Conservation (phyloP, 1,284 basidiomycete genomes). For the Entoloma clypeatum region DNA sequence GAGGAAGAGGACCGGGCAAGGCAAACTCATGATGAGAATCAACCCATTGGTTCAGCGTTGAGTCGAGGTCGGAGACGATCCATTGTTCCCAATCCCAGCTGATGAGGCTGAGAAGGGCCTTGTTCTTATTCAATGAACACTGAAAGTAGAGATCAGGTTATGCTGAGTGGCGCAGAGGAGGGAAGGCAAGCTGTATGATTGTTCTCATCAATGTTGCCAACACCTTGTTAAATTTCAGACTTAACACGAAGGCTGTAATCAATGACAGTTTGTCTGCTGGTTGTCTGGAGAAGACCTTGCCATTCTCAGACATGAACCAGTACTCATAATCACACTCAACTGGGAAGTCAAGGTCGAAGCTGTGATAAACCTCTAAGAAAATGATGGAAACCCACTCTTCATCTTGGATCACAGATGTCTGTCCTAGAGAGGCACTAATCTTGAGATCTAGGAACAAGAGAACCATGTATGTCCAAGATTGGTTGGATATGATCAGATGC, state of each 20-base stretch:
- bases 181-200: slow-evolving; percentile 50
- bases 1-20: not conserved
- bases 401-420: slow-evolving; percentile 81
- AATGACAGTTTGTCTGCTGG: slow-evolving; percentile 53
- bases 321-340: slow-evolving; percentile 75
- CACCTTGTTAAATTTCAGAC: slow-evolving; percentile 62
- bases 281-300: slow-evolving; percentile 50
- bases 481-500: not conserved
- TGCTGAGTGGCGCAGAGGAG: not conserved
- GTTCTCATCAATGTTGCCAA: slow-evolving; percentile 63
- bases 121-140: slow-evolving; percentile 75
- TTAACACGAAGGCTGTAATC: slow-evolving; percentile 53
- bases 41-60: slow-evolving; percentile 74
- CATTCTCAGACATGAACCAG: slow-evolving; percentile 58
- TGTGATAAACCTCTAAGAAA: slow-evolving; percentile 22
- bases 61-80: slow-evolving; percentile 73
- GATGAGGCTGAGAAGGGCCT: slow-evolving; percentile 52
- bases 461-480: slow-evolving; percentile 40
- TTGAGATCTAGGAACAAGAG: slow-evolving; percentile 61
- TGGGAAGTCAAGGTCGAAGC: slow-evolving; percentile 73
- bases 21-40: slow-evolving; percentile 53
- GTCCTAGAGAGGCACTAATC: slow-evolving; percentile 68
- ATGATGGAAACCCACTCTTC: slow-evolving; percentile 60
- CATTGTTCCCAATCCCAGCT: slow-evolving; percentile 65
- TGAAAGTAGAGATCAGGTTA: slow-evolving; percentile 22